Evolutionary conservation across 2,329 filamentous ascomycete genomes (phyloP), one percentile per base, ranked within the genome.

Genomic region (Westerdykella aurantiaca): DNA sequence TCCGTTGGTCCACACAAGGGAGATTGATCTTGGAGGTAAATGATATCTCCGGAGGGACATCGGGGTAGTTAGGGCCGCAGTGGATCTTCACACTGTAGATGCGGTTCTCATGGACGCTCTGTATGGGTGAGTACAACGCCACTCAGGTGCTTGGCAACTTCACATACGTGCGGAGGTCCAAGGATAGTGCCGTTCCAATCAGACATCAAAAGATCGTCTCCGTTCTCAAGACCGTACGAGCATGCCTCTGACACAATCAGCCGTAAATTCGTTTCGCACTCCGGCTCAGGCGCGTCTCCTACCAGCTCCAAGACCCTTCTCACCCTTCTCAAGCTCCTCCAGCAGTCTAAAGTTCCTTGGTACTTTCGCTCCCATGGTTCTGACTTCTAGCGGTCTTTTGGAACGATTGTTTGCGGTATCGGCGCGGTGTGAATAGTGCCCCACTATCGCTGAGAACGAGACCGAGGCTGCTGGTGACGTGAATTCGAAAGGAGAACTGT

Each of bases 111-210:
- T 97, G 91, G 50, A 85, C 89, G 70, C 89, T 95, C 87, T 93
- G 62, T 14, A 25, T 40, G 12, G 7, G 31, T 41, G 5, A 44
- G 38, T 18, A 40, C 12, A 13, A 17, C 5, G 25, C 43, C 12
- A 31, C 18, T 41, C 60, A 18, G 10, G 31, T 13, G 17, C 16
- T 35, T 13, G 9, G 33, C 33, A 14, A 35, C 13, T 9, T 48
- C 9, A 73, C 86, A 63, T 77, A 96, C 93, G 69, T 97, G 90
- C 67, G 93, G 91, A 56, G 93, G 93, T 1, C 93, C 93, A 39
- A 96, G 82, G 54, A 98, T 97, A 13, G 93, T 98, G 61, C 91
- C 93, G 63, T 95, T 95, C 93, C 93, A 98, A 76, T 96, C 89
- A 52, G 86, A 91, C 90, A 98, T 95, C 69, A 93, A 81, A 52